These are phyloP conservation scores for Yamadazyma philogaea DNA, from an alignment of 805 yeast species.

Conservation along the genomic window DNA sequence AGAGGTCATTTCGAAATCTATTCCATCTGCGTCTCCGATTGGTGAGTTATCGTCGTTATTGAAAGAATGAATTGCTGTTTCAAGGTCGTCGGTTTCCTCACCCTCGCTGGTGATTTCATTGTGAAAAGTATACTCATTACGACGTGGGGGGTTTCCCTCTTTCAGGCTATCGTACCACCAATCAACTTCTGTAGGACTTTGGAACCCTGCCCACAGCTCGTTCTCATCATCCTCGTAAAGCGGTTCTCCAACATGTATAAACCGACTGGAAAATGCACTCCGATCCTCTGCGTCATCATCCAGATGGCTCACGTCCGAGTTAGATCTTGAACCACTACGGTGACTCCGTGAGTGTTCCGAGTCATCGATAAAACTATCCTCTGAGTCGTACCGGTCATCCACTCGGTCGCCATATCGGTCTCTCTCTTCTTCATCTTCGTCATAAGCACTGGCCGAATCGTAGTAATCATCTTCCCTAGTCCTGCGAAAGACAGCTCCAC, in stretches of 20 bases:
- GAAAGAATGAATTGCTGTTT: conserved; percentile 25
- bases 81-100: conserved; percentile 18
- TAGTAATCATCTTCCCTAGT: conserved; percentile 30
- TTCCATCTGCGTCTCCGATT: conserved; percentile 15
- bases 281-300: conserved; percentile 4
- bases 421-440: conserved; percentile 34
- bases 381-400: conserved; percentile 24
- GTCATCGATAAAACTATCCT: conserved; percentile 33
- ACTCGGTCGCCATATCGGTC: conserved; percentile 14
- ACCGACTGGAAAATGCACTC: not conserved
- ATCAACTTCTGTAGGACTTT: conserved; percentile 1
- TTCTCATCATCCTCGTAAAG: not conserved
- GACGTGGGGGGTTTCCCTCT: not conserved
- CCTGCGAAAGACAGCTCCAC: conserved; percentile 52
- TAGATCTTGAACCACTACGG: conserved; percentile 3
- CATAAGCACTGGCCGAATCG: conserved; percentile 38
- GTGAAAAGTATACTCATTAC: not conserved
- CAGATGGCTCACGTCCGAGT: conserved; percentile 5
- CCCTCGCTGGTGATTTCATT: not conserved
- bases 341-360: conserved; percentile 22
- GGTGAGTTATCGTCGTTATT: not conserved
- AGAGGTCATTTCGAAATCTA: conserved; percentile 7
- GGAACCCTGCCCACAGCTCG: conserved; percentile 14
- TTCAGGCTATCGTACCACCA: conserved; percentile 2
- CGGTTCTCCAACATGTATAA: not conserved